phyloP scores from a whole-genome alignment of 2,329 filamentous ascomycete genomes.

The Septoria petroselini region DNA sequence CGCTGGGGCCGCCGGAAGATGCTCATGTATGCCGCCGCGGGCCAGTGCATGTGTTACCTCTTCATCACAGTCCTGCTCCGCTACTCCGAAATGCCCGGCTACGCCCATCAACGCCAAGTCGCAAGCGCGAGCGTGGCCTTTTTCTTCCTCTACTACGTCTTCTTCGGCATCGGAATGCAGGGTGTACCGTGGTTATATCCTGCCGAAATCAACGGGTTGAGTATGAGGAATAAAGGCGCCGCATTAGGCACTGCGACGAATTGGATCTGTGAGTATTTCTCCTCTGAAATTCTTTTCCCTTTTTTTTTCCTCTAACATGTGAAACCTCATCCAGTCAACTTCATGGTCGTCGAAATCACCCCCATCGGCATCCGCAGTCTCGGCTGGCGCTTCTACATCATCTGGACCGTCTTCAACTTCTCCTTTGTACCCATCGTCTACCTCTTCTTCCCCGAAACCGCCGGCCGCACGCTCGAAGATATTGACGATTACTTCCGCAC shows the following conservation, averaged over 20 bases:
- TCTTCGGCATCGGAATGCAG: conserved; percentile 46
- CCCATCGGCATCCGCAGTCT: conserved; percentile 34
- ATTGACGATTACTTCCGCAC: conserved; percentile 34
- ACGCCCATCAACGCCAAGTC: conserved; percentile 27
- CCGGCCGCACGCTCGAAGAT: conserved; percentile 36
- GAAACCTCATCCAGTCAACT: conserved; percentile 37
- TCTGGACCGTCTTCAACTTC: conserved; percentile 53
- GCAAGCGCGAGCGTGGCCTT: conserved; percentile 46
- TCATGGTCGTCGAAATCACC: conserved; percentile 42
- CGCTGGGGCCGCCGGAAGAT: conserved; percentile 56
- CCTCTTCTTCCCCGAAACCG: conserved; percentile 38
- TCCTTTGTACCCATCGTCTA: conserved; percentile 50
- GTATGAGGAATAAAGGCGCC: conserved; percentile 51
- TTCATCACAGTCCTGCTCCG: conserved; percentile 53
- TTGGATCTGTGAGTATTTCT: conserved; percentile 36
- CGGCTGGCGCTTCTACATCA: conserved; percentile 39
- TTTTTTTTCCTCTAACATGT: conserved; percentile 29
- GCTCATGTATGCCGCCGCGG: conserved; percentile 56
- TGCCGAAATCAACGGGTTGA: conserved; percentile 50
- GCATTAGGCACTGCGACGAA: conserved; percentile 52
- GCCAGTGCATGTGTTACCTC: conserved; percentile 53
- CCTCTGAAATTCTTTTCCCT: too few species aligned
- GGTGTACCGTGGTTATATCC: conserved; percentile 45
- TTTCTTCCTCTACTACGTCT: conserved; percentile 56
- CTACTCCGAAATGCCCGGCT: conserved; percentile 39